These are phyloP conservation scores for Coprinellus micaceus DNA, from an alignment of 768 basidiomycete species.

Conservation along the genomic window DNA sequence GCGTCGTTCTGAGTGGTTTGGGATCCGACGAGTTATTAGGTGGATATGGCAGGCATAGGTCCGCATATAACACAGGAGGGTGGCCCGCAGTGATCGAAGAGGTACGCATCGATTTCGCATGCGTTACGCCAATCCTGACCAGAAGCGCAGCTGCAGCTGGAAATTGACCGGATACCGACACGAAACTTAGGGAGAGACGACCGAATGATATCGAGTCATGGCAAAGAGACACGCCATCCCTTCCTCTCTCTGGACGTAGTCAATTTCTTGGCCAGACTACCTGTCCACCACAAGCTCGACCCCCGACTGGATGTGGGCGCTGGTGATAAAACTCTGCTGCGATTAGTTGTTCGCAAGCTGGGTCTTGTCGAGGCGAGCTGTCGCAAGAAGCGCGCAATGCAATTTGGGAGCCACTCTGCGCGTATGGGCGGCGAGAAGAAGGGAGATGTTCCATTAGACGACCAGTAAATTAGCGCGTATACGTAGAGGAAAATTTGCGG, in stretches of 20 bases:
- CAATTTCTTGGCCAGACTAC: conserved; percentile 69
- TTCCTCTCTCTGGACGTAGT: conserved; percentile 82
- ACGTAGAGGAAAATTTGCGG: not conserved
- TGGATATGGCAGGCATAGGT: conserved; percentile 87
- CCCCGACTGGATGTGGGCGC: conserved; percentile 66
- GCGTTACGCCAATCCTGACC: no score
- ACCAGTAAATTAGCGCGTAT: not conserved
- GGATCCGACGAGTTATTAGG: conserved; percentile 96
- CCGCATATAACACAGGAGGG: conserved; percentile 60
- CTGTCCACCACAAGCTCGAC: conserved; percentile 82
- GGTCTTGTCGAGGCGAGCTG: conserved; percentile 71
- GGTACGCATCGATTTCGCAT: no score
- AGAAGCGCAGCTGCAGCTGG: conserved; percentile 81
- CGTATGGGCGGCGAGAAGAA: conserved; percentile 69
- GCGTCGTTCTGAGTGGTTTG: conserved; percentile 84
- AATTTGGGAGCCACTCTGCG: conserved; percentile 89
- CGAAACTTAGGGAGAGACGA: conserved; percentile 95
- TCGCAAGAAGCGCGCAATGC: conserved; percentile 92
- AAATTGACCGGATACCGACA: conserved; percentile 80
- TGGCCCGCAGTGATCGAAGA: conserved; percentile 81
- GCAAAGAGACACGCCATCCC: conserved; percentile 89
- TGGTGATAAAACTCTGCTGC: conserved; percentile 87
- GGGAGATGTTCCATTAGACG: conserved; percentile 42
- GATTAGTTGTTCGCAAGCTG: conserved; percentile 66
- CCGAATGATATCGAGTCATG: conserved; percentile 85